phyloP scores from a whole-genome alignment of 768 basidiomycete genomes.

The Leucosporidium creatinivorum region DNA sequence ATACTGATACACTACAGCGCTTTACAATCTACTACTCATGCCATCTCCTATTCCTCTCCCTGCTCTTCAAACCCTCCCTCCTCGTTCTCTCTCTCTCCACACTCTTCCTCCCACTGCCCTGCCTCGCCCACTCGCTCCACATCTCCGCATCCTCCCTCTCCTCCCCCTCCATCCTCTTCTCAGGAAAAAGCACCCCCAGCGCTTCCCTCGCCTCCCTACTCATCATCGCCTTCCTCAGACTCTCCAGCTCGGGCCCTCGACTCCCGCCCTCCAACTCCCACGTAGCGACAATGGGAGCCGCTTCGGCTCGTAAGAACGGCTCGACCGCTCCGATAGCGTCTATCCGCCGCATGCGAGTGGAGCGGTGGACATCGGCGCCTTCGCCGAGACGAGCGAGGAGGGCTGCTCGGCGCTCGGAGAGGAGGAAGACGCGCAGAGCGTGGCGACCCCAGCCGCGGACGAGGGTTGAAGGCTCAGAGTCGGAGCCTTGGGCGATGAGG shows the following conservation, averaged over 20 bases:
- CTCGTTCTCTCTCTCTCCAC: no score
- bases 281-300: conserved; percentile 22
- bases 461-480: not conserved
- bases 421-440: conserved; percentile 23
- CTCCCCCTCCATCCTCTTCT: no score
- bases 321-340: not conserved
- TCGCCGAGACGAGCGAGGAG: conserved; percentile 1
- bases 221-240: conserved; percentile 17
- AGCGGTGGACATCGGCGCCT: not conserved
- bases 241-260: conserved; percentile 9
- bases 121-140: no score
- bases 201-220: not conserved
- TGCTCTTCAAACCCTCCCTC: no score
- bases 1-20: no score
- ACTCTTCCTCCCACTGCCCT: no score
- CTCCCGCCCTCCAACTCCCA: conserved; percentile 27
- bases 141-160: no score
- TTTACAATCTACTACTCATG: no score
- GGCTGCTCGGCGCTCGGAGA: not conserved
- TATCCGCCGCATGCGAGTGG: not conserved
- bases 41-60: no score
- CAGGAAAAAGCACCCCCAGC: conserved; percentile 17
- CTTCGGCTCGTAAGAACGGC: conserved; percentile 10
- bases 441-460: conserved; percentile 26
- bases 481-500: no score